Evolutionary conservation across 139 green algal species (phyloP).

Genomic region (Tetraselmis chui): DNA sequence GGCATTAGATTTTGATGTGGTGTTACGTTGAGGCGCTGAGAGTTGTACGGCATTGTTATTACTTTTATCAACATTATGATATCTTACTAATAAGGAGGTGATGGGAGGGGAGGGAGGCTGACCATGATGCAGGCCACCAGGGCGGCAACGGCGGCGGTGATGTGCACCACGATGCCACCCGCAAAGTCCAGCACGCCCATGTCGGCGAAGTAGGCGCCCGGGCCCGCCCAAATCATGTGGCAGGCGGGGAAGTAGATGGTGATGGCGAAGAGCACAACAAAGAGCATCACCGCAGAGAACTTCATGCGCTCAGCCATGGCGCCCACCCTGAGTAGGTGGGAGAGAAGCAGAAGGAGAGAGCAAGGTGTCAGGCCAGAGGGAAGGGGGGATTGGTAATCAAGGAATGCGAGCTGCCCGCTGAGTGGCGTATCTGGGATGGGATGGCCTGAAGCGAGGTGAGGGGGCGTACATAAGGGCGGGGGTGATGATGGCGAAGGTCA

Average conservation of each 20-base stretch:
- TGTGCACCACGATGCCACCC: constrained; percentile 38
- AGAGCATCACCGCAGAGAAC: constrained; percentile 24
- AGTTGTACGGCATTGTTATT: too few relatives aligned
- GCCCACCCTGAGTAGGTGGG: constrained; percentile 13
- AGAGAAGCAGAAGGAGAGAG: too few relatives aligned
- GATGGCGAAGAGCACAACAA: constrained; percentile 19
- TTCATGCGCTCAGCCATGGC: constrained; percentile 35
- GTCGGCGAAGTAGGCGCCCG: constrained; percentile 14
- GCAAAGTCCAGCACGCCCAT: constrained; percentile 35
- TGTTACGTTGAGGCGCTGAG: too few relatives aligned
- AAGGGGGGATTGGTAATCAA: neutral
- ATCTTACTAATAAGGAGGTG: too few relatives aligned
- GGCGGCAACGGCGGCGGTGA: constrained; percentile 25
- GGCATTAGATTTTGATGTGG: too few relatives aligned
- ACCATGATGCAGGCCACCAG: constrained; percentile 5
- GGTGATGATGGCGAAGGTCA: constrained; percentile 40
- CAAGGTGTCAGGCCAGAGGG: too few relatives aligned
- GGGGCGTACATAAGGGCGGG: constrained; percentile 22
- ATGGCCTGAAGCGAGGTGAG: neutral
- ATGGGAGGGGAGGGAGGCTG: too few relatives aligned
- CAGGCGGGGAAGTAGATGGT: constrained; percentile 29
- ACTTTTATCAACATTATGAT: too few relatives aligned
- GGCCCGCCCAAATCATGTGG: constrained; percentile 29
- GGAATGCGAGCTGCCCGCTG: too few relatives aligned
- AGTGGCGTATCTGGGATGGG: too few relatives aligned